Base-by-base conservation (phyloP, 805 yeast genomes). In the Jamesozyma piceae region DNA sequence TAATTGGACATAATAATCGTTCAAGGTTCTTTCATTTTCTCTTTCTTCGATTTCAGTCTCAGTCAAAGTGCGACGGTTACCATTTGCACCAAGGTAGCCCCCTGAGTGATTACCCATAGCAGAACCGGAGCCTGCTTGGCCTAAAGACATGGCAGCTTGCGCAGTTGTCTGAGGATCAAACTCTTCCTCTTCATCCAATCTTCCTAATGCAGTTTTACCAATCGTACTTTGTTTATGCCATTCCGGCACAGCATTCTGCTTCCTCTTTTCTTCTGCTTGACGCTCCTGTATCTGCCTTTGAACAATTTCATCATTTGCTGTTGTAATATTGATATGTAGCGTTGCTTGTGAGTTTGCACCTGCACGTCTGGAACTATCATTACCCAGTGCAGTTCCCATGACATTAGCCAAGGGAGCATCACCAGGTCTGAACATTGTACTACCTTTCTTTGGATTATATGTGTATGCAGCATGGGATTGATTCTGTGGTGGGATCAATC, bases 211-310 rank as follows among this genome's bases (percentile, higher is more conserved):
- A 13, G 72, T 63, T 51, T 79, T 71, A 37, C 95, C 95, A 50
- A 90, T 90, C 0, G 99, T 89, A 57, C 90, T 78, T 52, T 82
- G 81, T 49, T 82, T 78, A 60, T 92, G 95, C 99, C 99, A 92
- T 24, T 92, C 81, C 6, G 99, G 99, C 51, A 92, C 71, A 3
- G 96, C 96, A 60, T 92, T 92, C 62, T 90, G 96, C 57, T 83
- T 81, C 62, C 89, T 62, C 74, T 80, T 62, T 75, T 78, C 72
- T 74, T 79, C 68, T 69, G 78, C 64, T 60, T 83, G 82, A 57
- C 75, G 68, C 52, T 78, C 79, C 57, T 69, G 73, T 53, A 73
- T 73, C 63, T 80, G 88, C 51, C 77, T 74, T 57, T 74, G 79
- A 50, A 74, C 72, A 47, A 78, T 77, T 54, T 85, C 94, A 62